These are phyloP conservation scores for Colletotrichum australisinense DNA, from an alignment of 2,329 filamentous ascomycete species.

Conservation along the genomic window DNA sequence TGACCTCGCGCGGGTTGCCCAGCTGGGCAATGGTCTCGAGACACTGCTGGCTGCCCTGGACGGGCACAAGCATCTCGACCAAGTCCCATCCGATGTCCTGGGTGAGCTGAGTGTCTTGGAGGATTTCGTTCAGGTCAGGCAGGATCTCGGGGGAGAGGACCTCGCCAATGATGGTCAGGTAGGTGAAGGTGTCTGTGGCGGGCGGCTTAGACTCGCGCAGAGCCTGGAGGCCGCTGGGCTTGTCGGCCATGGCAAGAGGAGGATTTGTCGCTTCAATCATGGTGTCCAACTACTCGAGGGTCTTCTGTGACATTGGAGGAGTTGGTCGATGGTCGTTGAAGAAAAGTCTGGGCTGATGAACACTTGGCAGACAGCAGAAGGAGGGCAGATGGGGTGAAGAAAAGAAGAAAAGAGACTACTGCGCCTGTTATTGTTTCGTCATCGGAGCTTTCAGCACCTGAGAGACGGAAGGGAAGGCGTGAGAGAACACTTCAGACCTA, in stretches of 20 bases:
- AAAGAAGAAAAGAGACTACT: constrained; percentile 31
- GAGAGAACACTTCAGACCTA: background rate
- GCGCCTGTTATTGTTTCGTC: constrained; percentile 26
- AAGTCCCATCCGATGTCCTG: constrained; percentile 87
- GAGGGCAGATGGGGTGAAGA: background rate
- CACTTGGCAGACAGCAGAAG: background rate
- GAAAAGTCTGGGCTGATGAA: background rate
- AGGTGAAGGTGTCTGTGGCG: constrained; percentile 76
- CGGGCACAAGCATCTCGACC: constrained; percentile 77
- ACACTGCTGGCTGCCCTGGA: constrained; percentile 76
- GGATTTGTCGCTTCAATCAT: constrained; percentile 35
- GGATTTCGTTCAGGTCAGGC: constrained; percentile 74
- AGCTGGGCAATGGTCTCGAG: constrained; percentile 80
- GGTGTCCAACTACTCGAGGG: background rate
- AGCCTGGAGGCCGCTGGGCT: constrained; percentile 55
- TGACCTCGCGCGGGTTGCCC: constrained; percentile 84
- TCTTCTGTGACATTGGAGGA: constrained; percentile 1
- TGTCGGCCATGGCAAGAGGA: constrained; percentile 39
- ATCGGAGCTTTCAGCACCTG: constrained; percentile 16
- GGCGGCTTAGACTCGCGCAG: constrained; percentile 63
- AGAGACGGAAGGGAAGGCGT: background rate
- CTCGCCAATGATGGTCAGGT: constrained; percentile 82
- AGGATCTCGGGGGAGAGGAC: constrained; percentile 76
- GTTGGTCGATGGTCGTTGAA: background rate
- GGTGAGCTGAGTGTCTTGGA: constrained; percentile 76